Evolutionary conservation across 805 yeast genomes (phyloP), one percentile per base, ranked within the genome.

Genomic region (Geotrichum ghanense): DNA sequence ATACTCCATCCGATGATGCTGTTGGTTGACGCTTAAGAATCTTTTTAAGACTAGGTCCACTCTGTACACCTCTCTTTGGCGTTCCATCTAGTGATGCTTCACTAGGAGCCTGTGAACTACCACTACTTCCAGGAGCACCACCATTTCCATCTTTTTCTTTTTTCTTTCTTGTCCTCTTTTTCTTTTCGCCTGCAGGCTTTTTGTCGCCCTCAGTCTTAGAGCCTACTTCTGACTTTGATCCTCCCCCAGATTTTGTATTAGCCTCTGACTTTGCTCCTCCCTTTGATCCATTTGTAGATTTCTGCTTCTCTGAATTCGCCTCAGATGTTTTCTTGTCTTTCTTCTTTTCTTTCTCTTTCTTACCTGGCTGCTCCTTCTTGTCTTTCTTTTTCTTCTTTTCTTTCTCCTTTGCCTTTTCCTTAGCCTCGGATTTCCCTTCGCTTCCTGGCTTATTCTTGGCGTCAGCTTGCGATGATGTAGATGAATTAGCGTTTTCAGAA

Each of bases 401-500:
- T 35, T 46, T 48, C 43, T 45, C 48, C 3, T 43, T 14, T 10
- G 50, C 51, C 42, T 51, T 50, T 23, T 39, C 45, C 23, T 25
- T 34, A 14, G 27, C 44, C 20, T 19, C 27, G 17, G 42, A 20
- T 12, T 19, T 20, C 12, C 34, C 41, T 12, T 48, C 43, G 21
- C 43, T 45, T 5, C 16, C 25, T 16, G 21, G 12, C 14, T 46
- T 24, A 14, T 6, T 39, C 3, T 41, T 40, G 19, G 10, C 7
- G 22, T 6, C 24, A 22, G 26, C 43, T 40, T 41, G 10, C 26
- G 44, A 12, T 24, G 22, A 42, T 17, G 42, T 39, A 27, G 26
- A 31, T 24, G 47, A 21, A 22, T 45, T 45, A 14, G 44, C 43
- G 50, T 27, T 26, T 48, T 21, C 47, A 53, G 43, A 17, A 10